phyloP scores from a whole-genome alignment of 495 filamentous ascomycete genomes.

The Aspergillus bridgeri region DNA sequence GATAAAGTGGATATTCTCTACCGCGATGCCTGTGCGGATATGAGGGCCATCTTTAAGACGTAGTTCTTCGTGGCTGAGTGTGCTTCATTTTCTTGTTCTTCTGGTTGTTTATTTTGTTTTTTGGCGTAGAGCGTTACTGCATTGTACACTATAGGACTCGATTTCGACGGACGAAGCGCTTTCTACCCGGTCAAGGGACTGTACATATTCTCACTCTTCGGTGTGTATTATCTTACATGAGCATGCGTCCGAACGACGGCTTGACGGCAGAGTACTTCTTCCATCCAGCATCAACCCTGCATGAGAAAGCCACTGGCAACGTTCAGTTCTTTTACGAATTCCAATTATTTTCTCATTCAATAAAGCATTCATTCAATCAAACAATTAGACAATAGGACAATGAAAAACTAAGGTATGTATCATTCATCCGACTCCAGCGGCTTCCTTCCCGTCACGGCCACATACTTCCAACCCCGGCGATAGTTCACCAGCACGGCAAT shows the following conservation, averaged over 20 bases:
- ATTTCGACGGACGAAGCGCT: background rate
- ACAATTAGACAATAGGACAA: too few relatives aligned
- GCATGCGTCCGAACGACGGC: background rate
- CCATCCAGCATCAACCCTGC: too few relatives aligned
- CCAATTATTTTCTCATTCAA: background rate
- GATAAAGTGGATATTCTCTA: constrained; percentile 39
- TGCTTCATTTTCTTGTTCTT: background rate
- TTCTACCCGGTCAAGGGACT: background rate
- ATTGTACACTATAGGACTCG: background rate
- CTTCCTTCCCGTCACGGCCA: constrained; percentile 35
- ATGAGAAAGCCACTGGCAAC: too few relatives aligned
- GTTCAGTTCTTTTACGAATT: background rate
- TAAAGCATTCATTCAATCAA: too few relatives aligned
- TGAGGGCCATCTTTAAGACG: constrained; percentile 41
- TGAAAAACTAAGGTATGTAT: too few relatives aligned
- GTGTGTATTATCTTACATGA: background rate
- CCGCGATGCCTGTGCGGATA: constrained; percentile 41
- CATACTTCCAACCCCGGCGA: constrained; percentile 30
- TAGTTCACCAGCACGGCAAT: constrained; percentile 42
- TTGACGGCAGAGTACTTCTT: background rate
- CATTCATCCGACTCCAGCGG: background rate
- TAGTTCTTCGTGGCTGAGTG: constrained; percentile 1
- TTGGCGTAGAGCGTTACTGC: background rate
- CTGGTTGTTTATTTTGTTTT: background rate
- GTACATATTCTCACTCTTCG: background rate